A percentile compares a stretch with the other conserved stretches of the same genome.
phyloP scores from a whole-genome alignment of 768 basidiomycete species.

The Suillus subluteus region DNA sequence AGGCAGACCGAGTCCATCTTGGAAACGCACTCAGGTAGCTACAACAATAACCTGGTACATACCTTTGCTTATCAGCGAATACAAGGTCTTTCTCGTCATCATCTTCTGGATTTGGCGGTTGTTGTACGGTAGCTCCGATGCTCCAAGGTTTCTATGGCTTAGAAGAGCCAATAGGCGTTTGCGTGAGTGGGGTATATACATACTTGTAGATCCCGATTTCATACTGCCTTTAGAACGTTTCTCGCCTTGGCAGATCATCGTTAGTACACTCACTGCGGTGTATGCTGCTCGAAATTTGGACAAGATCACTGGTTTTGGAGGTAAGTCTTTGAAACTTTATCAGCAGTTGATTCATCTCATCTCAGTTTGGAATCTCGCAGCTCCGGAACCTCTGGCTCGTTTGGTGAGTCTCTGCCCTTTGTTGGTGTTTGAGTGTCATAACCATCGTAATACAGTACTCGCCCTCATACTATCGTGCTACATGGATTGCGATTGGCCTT shows the following conservation, averaged over 20 bases:
- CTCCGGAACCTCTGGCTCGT: slow-evolving; percentile 90
- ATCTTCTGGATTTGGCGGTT: slow-evolving; percentile 92
- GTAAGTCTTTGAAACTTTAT: slow-evolving; percentile 40
- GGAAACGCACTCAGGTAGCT: slow-evolving; percentile 83
- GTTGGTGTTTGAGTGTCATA: slow-evolving; percentile 10
- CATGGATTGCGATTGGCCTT: slow-evolving; percentile 92
- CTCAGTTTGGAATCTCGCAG: slow-evolving; percentile 40
- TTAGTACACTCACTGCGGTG: slow-evolving; percentile 81
- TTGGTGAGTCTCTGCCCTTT: slow-evolving; percentile 56
- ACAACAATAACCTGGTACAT: neutral
- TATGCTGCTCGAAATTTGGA: slow-evolving; percentile 87
- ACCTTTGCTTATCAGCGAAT: slow-evolving; percentile 9
- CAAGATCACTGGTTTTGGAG: slow-evolving; percentile 78
- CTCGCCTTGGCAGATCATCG: slow-evolving; percentile 95
- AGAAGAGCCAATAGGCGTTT: slow-evolving; percentile 59
- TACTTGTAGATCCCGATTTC: neutral
- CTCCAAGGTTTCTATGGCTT: slow-evolving; percentile 71
- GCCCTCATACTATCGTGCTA: slow-evolving; percentile 91
- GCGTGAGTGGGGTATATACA: slow-evolving; percentile 44
- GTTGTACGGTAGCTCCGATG: slow-evolving; percentile 59
- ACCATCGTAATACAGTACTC: slow-evolving; percentile 64
- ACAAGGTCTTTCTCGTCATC: slow-evolving; percentile 86
- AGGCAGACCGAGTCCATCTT: slow-evolving; percentile 86
- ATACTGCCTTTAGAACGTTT: slow-evolving; percentile 59
- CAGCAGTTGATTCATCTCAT: slow-evolving; percentile 1